phyloP scores from a whole-genome alignment of 1,284 basidiomycete genomes.

The Malassezia globosa region DNA sequence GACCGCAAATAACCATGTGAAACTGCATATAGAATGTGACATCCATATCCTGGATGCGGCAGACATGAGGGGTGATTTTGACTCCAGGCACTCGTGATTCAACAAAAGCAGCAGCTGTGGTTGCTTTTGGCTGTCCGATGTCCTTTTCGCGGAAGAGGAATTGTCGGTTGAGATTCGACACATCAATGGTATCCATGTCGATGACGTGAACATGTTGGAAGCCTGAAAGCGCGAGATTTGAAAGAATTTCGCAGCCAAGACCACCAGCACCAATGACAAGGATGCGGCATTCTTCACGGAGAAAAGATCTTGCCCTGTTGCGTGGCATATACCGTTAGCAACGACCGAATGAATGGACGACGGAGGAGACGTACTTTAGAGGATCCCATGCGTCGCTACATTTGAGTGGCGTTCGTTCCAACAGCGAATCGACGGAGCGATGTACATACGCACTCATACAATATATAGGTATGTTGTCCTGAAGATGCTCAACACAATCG shows the following conservation, averaged over 20 bases:
- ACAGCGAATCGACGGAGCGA: background rate
- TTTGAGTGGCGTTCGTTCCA: background rate
- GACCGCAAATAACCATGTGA: constrained; percentile 87
- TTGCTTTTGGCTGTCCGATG: constrained; percentile 87
- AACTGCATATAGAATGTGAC: constrained; percentile 95
- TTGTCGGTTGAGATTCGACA: constrained; percentile 95
- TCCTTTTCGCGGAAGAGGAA: constrained; percentile 88
- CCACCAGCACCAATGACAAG: constrained; percentile 65
- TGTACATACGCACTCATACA: too few species aligned
- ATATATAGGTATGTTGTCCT: too few species aligned
- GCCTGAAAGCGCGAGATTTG: constrained; percentile 54
- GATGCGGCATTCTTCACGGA: constrained; percentile 74
- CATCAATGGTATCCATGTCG: constrained; percentile 99
- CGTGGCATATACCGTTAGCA: too few species aligned
- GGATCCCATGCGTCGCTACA: background rate
- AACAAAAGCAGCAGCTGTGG: constrained; percentile 73
- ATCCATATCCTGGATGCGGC: constrained; percentile 96
- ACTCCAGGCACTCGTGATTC: constrained; percentile 82
- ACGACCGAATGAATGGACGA: background rate
- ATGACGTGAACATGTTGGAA: constrained; percentile 98
- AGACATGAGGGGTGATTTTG: constrained; percentile 80
- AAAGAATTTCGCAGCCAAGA: constrained; percentile 45
- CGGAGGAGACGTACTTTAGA: background rate
- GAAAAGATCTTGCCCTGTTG: constrained; percentile 73
- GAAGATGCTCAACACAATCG: too few species aligned